A percentile compares a stretch with the other conserved stretches of the same genome.
These are phyloP conservation scores for Xylaria castorea DNA, from an alignment of 495 filamentous ascomycete genomes.

Conservation along the genomic window DNA sequence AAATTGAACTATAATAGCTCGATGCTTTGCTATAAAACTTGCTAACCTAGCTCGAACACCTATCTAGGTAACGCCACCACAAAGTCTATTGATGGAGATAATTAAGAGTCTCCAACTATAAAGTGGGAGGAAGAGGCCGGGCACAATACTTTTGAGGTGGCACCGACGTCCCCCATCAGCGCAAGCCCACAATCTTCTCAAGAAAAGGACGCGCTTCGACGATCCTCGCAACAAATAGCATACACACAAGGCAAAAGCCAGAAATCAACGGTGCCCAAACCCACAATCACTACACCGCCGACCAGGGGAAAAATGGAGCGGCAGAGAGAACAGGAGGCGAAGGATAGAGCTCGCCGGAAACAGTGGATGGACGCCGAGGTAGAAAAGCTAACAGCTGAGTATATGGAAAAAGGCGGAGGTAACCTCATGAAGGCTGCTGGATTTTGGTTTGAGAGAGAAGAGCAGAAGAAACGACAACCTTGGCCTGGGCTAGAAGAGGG, in stretches of 20 bases:
- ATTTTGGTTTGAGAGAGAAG: slow-evolving; percentile 5
- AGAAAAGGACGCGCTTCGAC: background rate
- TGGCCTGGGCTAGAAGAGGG: slow-evolving; percentile 2
- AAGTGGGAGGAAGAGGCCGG: background rate
- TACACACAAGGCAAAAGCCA: background rate
- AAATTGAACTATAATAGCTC: background rate
- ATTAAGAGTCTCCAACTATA: background rate
- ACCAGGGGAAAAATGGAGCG: background rate
- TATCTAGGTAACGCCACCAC: background rate
- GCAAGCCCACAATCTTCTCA: background rate
- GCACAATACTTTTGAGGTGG: background rate
- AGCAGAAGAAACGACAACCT: background rate
- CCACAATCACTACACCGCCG: background rate
- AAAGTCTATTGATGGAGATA: background rate
- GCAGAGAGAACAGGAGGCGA: background rate
- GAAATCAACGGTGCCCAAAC: background rate
- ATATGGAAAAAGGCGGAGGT: background rate
- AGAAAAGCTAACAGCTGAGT: background rate
- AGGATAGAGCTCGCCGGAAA: background rate
- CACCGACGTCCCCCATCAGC: too few species aligned
- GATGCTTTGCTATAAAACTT: background rate
- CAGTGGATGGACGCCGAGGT: background rate
- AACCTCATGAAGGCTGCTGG: slow-evolving; percentile 5
- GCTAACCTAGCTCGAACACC: background rate
- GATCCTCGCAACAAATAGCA: background rate